These are phyloP conservation scores for Neurospora terricola DNA, from an alignment of 495 filamentous ascomycete genomes.

Conservation along the genomic window DNA sequence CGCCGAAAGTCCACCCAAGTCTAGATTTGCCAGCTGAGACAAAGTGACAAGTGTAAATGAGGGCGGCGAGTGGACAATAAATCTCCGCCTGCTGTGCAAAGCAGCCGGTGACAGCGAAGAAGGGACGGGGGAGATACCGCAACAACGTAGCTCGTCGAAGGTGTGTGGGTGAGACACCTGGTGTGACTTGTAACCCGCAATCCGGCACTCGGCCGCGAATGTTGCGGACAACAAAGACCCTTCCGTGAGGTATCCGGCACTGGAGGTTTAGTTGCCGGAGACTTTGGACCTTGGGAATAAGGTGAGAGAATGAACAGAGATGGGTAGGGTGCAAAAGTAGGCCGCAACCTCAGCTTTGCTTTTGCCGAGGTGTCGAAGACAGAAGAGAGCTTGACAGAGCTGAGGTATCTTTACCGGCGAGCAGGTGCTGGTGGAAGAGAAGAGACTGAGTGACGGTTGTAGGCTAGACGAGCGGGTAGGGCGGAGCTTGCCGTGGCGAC, in stretches of 20 bases:
- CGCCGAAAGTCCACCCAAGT: neutral
- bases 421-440: neutral
- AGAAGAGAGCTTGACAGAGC: neutral
- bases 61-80: neutral
- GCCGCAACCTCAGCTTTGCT: neutral
- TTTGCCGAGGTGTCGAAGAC: neutral
- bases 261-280: neutral
- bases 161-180: neutral
- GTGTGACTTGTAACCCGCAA: neutral
- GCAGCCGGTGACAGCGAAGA: neutral
- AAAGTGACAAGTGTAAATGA: neutral
- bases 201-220: neutral
- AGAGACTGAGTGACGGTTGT: neutral
- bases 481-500: neutral
- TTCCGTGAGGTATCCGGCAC: neutral
- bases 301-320: neutral
- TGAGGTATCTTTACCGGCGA: neutral
- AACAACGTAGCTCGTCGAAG: neutral
- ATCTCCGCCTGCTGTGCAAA: slow-evolving; percentile 1
- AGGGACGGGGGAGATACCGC: neutral
- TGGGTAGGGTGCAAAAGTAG: neutral
- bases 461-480: neutral
- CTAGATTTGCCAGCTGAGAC: neutral
- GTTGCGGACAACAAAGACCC: neutral
- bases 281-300: neutral